Conservation (phyloP, 768 basidiomycete species). For the Tricholoma terreum region DNA sequence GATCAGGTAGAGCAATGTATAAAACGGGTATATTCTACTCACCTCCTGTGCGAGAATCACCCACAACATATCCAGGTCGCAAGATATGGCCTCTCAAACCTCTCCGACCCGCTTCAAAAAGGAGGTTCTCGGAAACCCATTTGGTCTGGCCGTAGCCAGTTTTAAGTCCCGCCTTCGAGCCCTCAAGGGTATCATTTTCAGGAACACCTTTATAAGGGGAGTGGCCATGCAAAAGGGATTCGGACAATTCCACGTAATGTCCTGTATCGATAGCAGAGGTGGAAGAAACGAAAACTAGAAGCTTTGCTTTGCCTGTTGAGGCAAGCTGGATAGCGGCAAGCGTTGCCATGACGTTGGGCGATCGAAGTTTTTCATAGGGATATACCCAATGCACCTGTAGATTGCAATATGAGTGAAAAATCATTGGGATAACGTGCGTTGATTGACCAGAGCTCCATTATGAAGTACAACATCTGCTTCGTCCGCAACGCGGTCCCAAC, state of each 20-base stretch:
- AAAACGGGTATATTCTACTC: slow-evolving; percentile 22
- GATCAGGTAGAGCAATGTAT: slow-evolving; percentile 3
- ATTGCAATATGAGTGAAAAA: neutral
- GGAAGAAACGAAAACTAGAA: slow-evolving; percentile 87
- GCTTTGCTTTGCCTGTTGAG: slow-evolving; percentile 68
- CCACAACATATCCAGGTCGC: slow-evolving; percentile 94
- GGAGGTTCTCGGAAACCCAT: slow-evolving; percentile 95
- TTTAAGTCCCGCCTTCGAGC: slow-evolving; percentile 67
- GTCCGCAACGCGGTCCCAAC: slow-evolving; percentile 64
- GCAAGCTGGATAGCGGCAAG: slow-evolving; percentile 81
- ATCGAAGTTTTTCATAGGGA: slow-evolving; percentile 89
- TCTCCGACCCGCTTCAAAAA: slow-evolving; percentile 86
- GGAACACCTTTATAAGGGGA: slow-evolving; percentile 64
- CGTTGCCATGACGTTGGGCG: slow-evolving; percentile 91
- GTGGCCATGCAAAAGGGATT: slow-evolving; percentile 47
- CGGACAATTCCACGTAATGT: slow-evolving; percentile 85
- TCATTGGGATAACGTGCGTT: neutral
- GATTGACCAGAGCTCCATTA: slow-evolving; percentile 93
- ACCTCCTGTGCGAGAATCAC: slow-evolving; percentile 87
- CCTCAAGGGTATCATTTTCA: slow-evolving; percentile 87
- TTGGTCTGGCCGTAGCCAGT: slow-evolving; percentile 97
- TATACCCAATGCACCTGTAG: slow-evolving; percentile 96
- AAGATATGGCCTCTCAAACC: slow-evolving; percentile 85
- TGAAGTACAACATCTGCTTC: slow-evolving; percentile 87
- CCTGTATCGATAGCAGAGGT: slow-evolving; percentile 94